Conservation (phyloP, 2,329 filamentous ascomycete species). For the Xylariaceae sp. region DNA sequence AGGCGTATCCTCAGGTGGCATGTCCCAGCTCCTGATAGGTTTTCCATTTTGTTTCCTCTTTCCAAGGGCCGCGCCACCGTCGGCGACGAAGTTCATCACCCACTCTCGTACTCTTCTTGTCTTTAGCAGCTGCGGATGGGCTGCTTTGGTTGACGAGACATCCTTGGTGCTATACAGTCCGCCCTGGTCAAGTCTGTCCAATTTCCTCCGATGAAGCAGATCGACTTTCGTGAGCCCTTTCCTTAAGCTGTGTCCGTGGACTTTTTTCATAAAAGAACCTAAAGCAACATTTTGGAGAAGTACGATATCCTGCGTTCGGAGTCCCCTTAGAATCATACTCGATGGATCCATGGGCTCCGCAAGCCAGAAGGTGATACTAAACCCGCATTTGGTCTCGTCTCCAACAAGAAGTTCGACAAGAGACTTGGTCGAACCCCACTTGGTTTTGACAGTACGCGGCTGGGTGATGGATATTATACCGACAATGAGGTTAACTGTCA, state of each 20-base stretch:
- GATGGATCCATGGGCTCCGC: slow-evolving; percentile 35
- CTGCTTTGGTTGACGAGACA: slow-evolving; percentile 42
- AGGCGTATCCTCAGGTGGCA: slow-evolving; percentile 38
- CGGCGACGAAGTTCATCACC: slow-evolving; percentile 70
- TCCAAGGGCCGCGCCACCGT: slow-evolving; percentile 32
- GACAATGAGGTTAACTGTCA: slow-evolving; percentile 80
- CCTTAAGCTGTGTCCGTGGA: slow-evolving; percentile 83
- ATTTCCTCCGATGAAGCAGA: slow-evolving; percentile 61
- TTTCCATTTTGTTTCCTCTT: slow-evolving; percentile 34
- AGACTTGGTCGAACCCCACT: slow-evolving; percentile 62
- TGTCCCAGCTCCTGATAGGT: slow-evolving; percentile 35
- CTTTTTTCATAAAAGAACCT: slow-evolving; percentile 71
- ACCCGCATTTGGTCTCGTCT: slow-evolving; percentile 81
- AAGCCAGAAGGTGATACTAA: slow-evolving; percentile 85
- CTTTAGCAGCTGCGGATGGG: slow-evolving; percentile 61
- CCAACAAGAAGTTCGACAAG: slow-evolving; percentile 80
- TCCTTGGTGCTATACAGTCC: slow-evolving; percentile 61
- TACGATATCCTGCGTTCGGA: slow-evolving; percentile 76
- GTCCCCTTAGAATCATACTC: slow-evolving; percentile 32
- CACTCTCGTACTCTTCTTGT: slow-evolving; percentile 72
- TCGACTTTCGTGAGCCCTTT: slow-evolving; percentile 70
- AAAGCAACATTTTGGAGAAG: slow-evolving; percentile 80
- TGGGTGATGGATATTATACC: slow-evolving; percentile 74
- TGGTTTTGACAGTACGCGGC: slow-evolving; percentile 68
- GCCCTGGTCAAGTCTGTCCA: slow-evolving; percentile 53